Evolutionary conservation across 345 rosid species (phyloP), one percentile per base, ranked within the genome.

Genomic region (Anacardium occidentale): DNA sequence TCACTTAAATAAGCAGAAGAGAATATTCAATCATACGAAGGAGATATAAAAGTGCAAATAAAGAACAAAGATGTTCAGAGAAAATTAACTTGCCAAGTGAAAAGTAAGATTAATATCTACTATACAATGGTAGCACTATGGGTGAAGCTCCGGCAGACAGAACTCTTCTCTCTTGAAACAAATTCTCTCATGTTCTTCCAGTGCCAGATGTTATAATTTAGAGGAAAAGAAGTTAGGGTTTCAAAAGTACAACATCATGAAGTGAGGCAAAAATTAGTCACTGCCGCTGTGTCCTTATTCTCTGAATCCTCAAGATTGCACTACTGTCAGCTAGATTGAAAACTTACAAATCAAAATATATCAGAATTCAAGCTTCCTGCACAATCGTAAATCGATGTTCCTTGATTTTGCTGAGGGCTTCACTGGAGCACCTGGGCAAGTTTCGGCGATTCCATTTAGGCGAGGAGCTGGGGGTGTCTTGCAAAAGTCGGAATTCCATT

Each of bases 321-420:
- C 37, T 53, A 50, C 12, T 5, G 24, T 12, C 53, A 50, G 45
- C 57, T 25, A 45, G 18, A 40, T 75, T 68, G 48, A 60, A 69
- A 10, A 61, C 73, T 67, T 51, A 57, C 20, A 34, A 62, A 1
- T 71, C 12, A 29, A 57, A n/a, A 37, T 53, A 44, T 12, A 24
- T 85, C 72, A 85, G 79, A 86, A 89, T 56, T 83, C 78, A 62
- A 89, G 93, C 85, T 86, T 89, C 70, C 82, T 85, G 81, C 85
- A 78, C 7, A 83, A 74, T 42, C 84, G 86, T 80, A 82, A 76
- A 51, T 78, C 86, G 64, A 82, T 51, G 12, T 57, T 74, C 82
- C 85, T 82, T 8, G 87, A 76, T 15, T 57, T 75, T 45, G 77
- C 81, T 0, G 80, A 62, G 24, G 74, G 75, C 78, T 86, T 86